Evolutionary conservation across 164 flowering plant species (phyloP).

Genomic region (Stephania cephalantha): DNA sequence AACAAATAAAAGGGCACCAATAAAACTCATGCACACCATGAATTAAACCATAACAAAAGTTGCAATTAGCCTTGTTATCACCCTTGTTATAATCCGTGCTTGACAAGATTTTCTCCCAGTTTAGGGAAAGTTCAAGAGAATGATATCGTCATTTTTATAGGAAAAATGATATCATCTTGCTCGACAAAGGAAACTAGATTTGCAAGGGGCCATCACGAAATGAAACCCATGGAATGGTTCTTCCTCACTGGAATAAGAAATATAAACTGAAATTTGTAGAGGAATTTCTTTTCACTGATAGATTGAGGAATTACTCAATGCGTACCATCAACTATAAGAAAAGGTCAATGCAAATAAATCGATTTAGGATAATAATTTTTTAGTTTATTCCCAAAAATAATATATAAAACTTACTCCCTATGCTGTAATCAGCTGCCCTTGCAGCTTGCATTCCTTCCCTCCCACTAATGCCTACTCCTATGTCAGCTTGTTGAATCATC

Average conservation of each 20-base stretch:
- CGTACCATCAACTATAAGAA: not conserved
- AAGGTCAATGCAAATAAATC: not conserved
- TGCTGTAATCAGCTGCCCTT: slow-evolving; percentile 98
- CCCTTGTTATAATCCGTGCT: not conserved
- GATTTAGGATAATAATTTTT: not conserved
- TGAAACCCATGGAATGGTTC: not conserved
- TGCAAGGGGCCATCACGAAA: not conserved
- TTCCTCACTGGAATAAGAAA: not conserved
- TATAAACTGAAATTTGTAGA: too few species aligned
- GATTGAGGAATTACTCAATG: not conserved
- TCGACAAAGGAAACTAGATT: not conserved
- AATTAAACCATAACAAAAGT: too few species aligned
- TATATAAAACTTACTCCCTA: slow-evolving; percentile 71
- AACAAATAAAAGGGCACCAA: too few species aligned
- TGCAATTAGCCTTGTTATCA: too few species aligned
- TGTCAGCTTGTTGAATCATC: slow-evolving; percentile 99
- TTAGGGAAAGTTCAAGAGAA: not conserved
- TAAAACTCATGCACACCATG: too few species aligned
- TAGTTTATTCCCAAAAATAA: not conserved
- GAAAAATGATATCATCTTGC: not conserved
- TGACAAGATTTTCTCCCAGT: not conserved
- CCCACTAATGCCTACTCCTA: slow-evolving; percentile 99
- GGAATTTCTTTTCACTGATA: too few species aligned
- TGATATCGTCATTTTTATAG: not conserved
- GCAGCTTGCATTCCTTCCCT: slow-evolving; percentile 99